Evolutionary conservation across 345 rosid species (phyloP).

Genomic region (Populus deltoides): DNA sequence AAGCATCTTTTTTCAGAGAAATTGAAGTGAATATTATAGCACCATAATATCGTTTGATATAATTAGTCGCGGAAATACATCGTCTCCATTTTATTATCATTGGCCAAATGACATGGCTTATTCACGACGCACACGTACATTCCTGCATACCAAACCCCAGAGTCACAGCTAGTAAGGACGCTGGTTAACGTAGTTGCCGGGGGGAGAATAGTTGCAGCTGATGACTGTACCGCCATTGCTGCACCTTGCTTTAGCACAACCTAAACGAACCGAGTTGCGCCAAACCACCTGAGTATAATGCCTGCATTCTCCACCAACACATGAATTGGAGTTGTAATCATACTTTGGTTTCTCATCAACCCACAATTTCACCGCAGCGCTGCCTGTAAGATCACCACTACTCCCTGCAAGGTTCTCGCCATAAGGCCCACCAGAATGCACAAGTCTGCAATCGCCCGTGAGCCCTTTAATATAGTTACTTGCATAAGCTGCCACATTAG

Average conservation of each 20-base stretch:
- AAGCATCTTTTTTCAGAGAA: no score
- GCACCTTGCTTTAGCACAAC: constrained; percentile 29
- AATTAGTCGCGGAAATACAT: no score
- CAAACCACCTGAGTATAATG: constrained; percentile 43
- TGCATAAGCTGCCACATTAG: background rate
- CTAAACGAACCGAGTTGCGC: constrained; percentile 1
- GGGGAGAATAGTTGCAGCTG: constrained; percentile 32
- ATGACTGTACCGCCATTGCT: constrained; percentile 24
- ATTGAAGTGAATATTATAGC: no score
- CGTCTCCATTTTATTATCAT: no score
- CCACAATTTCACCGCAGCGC: constrained; percentile 27
- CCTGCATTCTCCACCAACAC: constrained; percentile 9
- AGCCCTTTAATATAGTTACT: background rate
- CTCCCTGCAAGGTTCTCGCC: constrained; percentile 41
- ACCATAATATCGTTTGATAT: no score
- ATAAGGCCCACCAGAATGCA: constrained; percentile 35
- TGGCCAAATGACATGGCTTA: background rate
- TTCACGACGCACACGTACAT: background rate
- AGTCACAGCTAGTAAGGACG: constrained; percentile 15
- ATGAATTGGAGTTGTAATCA: constrained; percentile 12
- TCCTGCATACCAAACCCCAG: background rate
- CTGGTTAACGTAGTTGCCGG: background rate
- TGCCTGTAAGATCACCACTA: constrained; percentile 10
- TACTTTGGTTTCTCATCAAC: constrained; percentile 20
- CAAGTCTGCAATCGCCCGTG: constrained; percentile 21